These are phyloP conservation scores for Hypoxylon sp. DNA, from an alignment of 2,329 filamentous ascomycete genomes.

Conservation along the genomic window DNA sequence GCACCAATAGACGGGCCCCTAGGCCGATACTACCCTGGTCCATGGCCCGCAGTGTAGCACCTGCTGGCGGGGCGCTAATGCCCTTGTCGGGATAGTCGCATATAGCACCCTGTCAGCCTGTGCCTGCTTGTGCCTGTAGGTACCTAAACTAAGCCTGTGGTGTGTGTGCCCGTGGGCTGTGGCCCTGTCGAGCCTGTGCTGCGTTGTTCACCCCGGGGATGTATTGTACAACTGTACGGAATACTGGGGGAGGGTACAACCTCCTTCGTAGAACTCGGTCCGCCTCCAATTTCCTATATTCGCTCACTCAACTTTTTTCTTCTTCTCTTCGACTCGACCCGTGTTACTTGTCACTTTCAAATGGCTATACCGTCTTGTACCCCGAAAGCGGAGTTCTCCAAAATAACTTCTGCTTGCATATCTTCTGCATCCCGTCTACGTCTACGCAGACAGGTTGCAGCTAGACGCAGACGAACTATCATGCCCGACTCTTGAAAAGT, in stretches of 20 bases:
- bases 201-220: slow-evolving; percentile 35
- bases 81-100: slow-evolving; percentile 22
- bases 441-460: slow-evolving; percentile 32
- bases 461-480: slow-evolving; percentile 26
- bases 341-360: slow-evolving; percentile 28
- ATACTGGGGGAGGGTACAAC: slow-evolving; percentile 30
- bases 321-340: slow-evolving; percentile 10
- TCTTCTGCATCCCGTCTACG: slow-evolving; percentile 35
- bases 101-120: neutral
- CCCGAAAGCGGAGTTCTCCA: slow-evolving; percentile 41
- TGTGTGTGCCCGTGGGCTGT: slow-evolving; percentile 2
- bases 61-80: slow-evolving; percentile 25
- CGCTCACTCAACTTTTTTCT: slow-evolving; percentile 35
- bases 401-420: slow-evolving; percentile 40
- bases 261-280: slow-evolving; percentile 33
- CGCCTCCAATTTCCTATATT: slow-evolving; percentile 43
- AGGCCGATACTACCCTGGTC: slow-evolving; percentile 32
- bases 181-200: slow-evolving; percentile 17
- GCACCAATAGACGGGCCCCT: slow-evolving; percentile 27
- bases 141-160: too few relatives aligned
- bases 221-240: slow-evolving; percentile 34
- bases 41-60: slow-evolving; percentile 8
- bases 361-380: slow-evolving; percentile 34
- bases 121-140: slow-evolving; percentile 23
- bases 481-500: slow-evolving; percentile 24